phyloP scores from a whole-genome alignment of 169 alveolate genomes.

The Plasmodium vinckei region DNA sequence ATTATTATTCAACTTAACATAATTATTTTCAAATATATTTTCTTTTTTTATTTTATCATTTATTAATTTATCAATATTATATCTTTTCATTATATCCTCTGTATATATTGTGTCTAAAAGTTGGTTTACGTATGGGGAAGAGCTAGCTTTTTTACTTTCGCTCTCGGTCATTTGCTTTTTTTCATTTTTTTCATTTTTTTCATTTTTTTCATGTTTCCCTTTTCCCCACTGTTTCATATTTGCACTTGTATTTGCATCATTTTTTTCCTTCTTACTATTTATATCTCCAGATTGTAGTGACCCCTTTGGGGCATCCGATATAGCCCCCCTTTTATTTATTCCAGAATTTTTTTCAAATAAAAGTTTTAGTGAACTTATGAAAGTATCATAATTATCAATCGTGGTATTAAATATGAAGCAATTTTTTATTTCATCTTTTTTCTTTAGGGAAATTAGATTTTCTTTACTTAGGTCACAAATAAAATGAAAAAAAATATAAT shows the following conservation, averaged over 20 bases:
- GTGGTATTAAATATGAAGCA: slow-evolving; percentile 42
- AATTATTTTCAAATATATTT: slow-evolving; percentile 5
- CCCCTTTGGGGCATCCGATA: too few species aligned
- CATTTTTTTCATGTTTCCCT: neutral
- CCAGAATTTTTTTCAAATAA: neutral
- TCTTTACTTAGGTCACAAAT: slow-evolving; percentile 17
- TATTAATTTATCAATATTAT: slow-evolving; percentile 31
- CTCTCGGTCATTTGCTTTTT: neutral
- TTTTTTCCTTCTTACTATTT: neutral
- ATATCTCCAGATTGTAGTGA: too few species aligned
- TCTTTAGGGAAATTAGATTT: neutral
- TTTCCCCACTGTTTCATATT: neutral
- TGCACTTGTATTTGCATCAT: neutral
- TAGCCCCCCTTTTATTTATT: neutral
- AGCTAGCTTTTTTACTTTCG: neutral
- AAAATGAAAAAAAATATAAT: slow-evolving; percentile 28
- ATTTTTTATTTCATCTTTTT: slow-evolving; percentile 15
- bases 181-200: neutral
- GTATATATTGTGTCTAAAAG: slow-evolving; percentile 14
- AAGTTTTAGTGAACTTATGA: neutral
- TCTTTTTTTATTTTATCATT: slow-evolving; percentile 39
- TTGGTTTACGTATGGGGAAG: slow-evolving; percentile 12
- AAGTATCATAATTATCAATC: neutral
- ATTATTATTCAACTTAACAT: slow-evolving; percentile 17
- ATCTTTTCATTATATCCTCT: slow-evolving; percentile 6